phyloP scores from a whole-genome alignment of 176 grass and related monocot genomes.

The Triticum timopheevii region DNA sequence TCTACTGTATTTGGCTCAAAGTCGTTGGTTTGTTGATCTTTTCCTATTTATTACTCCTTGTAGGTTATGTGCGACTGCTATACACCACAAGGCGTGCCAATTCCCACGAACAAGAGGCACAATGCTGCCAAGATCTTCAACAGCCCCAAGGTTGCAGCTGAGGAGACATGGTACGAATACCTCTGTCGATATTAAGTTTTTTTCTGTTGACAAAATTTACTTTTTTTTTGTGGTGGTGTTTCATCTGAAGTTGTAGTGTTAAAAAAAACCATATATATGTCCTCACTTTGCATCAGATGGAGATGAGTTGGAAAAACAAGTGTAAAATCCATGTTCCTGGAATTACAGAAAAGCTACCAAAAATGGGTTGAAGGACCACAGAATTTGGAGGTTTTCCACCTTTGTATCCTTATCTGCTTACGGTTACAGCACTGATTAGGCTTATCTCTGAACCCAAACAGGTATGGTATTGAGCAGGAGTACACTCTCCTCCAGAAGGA shows the following conservation, averaged over 20 bases:
- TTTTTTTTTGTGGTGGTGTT: neutral
- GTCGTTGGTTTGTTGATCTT: neutral
- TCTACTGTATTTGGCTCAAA: neutral
- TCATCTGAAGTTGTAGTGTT: neutral
- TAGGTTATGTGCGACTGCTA: conserved; percentile 99
- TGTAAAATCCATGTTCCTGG: neutral
- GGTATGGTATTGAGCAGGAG: conserved; percentile 98
- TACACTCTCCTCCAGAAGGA: conserved; percentile 96
- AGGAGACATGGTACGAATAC: conserved; percentile 68
- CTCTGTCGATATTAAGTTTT: neutral
- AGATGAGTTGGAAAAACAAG: neutral
- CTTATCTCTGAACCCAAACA: conserved; percentile 46
- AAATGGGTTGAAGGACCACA: conserved; percentile 15
- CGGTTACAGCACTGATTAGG: neutral
- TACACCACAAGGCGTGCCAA: conserved; percentile 77
- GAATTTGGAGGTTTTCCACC: neutral
- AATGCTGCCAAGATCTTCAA: conserved; percentile 82
- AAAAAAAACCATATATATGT: too few relatives aligned
- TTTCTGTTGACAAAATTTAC: too few relatives aligned
- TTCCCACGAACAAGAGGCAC: conserved; percentile 85
- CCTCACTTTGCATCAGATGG: neutral
- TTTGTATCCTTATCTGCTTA: conserved; percentile 14
- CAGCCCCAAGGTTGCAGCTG: conserved; percentile 58
- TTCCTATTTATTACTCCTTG: neutral
- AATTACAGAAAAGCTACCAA: neutral